These are phyloP conservation scores for Dactylonectria macrodidyma DNA, from an alignment of 2,329 filamentous ascomycete genomes.

Conservation along the genomic window DNA sequence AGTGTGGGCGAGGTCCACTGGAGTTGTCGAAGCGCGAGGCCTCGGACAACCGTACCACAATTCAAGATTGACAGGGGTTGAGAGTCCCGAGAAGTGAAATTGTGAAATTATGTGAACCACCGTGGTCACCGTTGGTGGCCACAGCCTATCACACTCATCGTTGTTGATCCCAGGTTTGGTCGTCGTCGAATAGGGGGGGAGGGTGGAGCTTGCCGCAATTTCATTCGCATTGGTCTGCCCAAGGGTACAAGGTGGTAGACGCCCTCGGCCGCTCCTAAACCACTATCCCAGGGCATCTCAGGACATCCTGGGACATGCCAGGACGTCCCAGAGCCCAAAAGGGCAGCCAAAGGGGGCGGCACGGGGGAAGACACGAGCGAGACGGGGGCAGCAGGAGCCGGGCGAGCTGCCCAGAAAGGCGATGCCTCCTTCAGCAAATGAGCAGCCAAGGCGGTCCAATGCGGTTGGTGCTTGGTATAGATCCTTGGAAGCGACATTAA, in stretches of 20 bases:
- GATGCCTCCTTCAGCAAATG: slow-evolving; percentile 35
- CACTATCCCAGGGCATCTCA: not conserved
- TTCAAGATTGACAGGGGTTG: slow-evolving; percentile 40
- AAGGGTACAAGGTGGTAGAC: not conserved
- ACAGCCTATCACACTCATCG: slow-evolving; percentile 38
- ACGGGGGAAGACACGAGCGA: slow-evolving; percentile 9
- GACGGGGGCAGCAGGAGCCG: slow-evolving; percentile 21
- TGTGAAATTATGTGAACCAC: slow-evolving; percentile 35
- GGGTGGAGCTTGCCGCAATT: slow-evolving; percentile 48
- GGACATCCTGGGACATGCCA: too few species aligned
- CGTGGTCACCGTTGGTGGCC: slow-evolving; percentile 46
- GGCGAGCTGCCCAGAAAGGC: slow-evolving; percentile 19
- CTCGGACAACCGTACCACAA: slow-evolving; percentile 18
- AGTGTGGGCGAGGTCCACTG: slow-evolving; percentile 4
- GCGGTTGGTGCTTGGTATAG: slow-evolving; percentile 23
- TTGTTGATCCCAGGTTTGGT: slow-evolving; percentile 9
- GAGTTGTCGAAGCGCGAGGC: slow-evolving; percentile 29
- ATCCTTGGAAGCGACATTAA: slow-evolving; percentile 46
- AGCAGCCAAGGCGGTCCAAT: slow-evolving; percentile 32
- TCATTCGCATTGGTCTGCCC: slow-evolving; percentile 38
- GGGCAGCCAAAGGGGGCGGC: slow-evolving; percentile 23
- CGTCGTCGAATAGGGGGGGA: slow-evolving; percentile 46
- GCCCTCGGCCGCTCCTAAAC: slow-evolving; percentile 10
- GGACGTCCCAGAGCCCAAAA: slow-evolving; percentile 12
- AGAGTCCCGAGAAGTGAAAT: slow-evolving; percentile 30